Evolutionary conservation across 345 rosid species (phyloP).

Genomic region (Boechera divaricarpa): DNA sequence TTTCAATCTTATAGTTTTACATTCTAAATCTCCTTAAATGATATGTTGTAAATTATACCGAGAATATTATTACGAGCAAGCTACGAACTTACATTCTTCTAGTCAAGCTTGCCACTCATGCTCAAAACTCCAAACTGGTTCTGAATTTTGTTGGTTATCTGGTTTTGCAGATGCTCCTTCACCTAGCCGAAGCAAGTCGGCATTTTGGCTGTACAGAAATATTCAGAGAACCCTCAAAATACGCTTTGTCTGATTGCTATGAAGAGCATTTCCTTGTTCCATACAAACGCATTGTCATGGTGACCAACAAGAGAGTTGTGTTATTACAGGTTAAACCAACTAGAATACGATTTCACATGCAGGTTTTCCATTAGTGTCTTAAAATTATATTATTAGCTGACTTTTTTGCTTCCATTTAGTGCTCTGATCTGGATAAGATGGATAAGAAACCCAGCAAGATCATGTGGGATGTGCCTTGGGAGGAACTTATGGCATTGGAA

Average conservation of each 20-base stretch:
- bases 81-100: conserved; percentile 14
- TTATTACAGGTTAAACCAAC: conserved; percentile 74
- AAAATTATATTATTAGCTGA: conserved; percentile 25
- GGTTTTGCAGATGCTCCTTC: conserved; percentile 79
- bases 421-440: conserved; percentile 75
- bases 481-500: conserved; percentile 91
- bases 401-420: conserved; percentile 53
- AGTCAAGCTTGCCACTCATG: conserved; percentile 20
- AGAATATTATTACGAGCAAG: background rate
- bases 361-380: conserved; percentile 2
- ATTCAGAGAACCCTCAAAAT: conserved; percentile 95
- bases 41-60: conserved; percentile 13
- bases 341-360: conserved; percentile 14
- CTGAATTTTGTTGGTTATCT: conserved; percentile 23
- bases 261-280: conserved; percentile 85
- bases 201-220: conserved; percentile 89
- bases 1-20: conserved; percentile 13
- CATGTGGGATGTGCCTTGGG: conserved; percentile 98
- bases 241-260: conserved; percentile 84
- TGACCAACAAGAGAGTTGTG: conserved; percentile 82
- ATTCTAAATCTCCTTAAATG: conserved; percentile 1
- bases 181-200: conserved; percentile 90
- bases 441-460: conserved; percentile 92
- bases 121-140: conserved; percentile 24
- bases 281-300: conserved; percentile 76